phyloP scores from a whole-genome alignment of 2,329 filamentous ascomycete genomes.

The Cadophora luteo-olivacea region DNA sequence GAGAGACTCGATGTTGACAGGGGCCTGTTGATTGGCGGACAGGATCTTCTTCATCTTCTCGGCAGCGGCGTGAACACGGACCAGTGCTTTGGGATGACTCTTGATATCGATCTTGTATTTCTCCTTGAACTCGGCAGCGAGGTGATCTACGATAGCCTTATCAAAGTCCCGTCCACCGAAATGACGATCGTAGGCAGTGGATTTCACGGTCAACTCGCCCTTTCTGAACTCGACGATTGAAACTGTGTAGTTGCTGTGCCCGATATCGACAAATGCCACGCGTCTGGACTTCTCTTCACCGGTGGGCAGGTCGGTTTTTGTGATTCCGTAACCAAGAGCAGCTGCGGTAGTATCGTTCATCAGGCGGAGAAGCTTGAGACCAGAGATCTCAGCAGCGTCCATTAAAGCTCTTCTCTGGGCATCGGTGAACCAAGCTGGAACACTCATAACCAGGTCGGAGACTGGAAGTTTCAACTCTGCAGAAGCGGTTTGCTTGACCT shows the following conservation, averaged over 20 bases:
- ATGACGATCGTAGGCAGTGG: slow-evolving; percentile 91
- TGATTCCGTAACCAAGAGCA: slow-evolving; percentile 96
- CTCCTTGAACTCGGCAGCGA: slow-evolving; percentile 94
- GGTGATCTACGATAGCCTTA: slow-evolving; percentile 91
- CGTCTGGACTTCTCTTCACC: slow-evolving; percentile 91
- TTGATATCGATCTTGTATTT: slow-evolving; percentile 98
- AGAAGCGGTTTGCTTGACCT: slow-evolving; percentile 87
- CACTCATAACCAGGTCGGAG: slow-evolving; percentile 90
- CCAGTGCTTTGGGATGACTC: slow-evolving; percentile 86
- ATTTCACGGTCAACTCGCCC: slow-evolving; percentile 93
- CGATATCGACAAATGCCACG: slow-evolving; percentile 92
- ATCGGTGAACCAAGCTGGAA: slow-evolving; percentile 97
- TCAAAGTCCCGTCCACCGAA: slow-evolving; percentile 98
- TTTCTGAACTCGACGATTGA: slow-evolving; percentile 97
- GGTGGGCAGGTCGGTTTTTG: slow-evolving; percentile 89
- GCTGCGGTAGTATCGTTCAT: slow-evolving; percentile 99
- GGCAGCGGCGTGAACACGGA: slow-evolving; percentile 84
- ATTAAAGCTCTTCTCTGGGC: slow-evolving; percentile 86
- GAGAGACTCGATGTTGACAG: slow-evolving; percentile 95
- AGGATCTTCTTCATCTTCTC: slow-evolving; percentile 99
- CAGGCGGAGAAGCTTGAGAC: slow-evolving; percentile 87
- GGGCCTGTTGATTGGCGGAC: slow-evolving; percentile 91
- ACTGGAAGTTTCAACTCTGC: slow-evolving; percentile 90
- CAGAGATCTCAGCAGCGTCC: slow-evolving; percentile 92
- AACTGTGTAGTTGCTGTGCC: slow-evolving; percentile 94